Evolutionary conservation across 176 grass and related monocot species (phyloP).

Genomic region (Ampelocalamus luodianensis): DNA sequence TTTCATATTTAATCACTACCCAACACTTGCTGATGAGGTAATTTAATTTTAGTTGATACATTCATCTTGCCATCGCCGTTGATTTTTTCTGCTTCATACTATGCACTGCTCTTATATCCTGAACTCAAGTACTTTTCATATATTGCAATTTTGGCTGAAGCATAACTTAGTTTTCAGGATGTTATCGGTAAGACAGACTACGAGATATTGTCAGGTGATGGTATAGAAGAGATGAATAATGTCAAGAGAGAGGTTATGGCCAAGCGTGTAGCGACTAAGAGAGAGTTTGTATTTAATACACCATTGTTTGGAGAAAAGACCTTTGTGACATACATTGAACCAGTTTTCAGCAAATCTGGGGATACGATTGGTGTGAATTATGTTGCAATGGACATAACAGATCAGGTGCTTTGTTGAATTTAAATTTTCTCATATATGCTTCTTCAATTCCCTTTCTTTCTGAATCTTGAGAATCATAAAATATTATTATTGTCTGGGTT

Average conservation of each 20-base stretch:
- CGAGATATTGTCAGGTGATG: slow-evolving; percentile 78
- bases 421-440: slow-evolving; percentile 26
- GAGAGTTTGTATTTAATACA: slow-evolving; percentile 81
- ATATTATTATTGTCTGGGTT: background rate
- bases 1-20: slow-evolving; percentile 98
- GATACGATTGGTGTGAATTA: slow-evolving; percentile 92
- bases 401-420: slow-evolving; percentile 69
- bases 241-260: slow-evolving; percentile 82
- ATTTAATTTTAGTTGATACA: slow-evolving; percentile 11
- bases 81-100: slow-evolving; percentile 36
- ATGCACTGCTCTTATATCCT: background rate
- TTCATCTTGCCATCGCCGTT: background rate
- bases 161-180: slow-evolving; percentile 62
- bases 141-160: slow-evolving; percentile 33
- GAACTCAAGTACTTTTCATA: slow-evolving; percentile 27
- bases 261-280: slow-evolving; percentile 68
- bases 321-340: slow-evolving; percentile 91
- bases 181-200: slow-evolving; percentile 95
- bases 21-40: slow-evolving; percentile 93
- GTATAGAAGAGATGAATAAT: slow-evolving; percentile 82
- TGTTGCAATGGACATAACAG: slow-evolving; percentile 86
- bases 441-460: slow-evolving; percentile 21
- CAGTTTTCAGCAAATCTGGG: slow-evolving; percentile 75
- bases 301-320: slow-evolving; percentile 90
- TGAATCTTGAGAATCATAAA: slow-evolving; percentile 14